phyloP scores from a whole-genome alignment of 2,329 filamentous ascomycete species.

The Zasmidium cellare region DNA sequence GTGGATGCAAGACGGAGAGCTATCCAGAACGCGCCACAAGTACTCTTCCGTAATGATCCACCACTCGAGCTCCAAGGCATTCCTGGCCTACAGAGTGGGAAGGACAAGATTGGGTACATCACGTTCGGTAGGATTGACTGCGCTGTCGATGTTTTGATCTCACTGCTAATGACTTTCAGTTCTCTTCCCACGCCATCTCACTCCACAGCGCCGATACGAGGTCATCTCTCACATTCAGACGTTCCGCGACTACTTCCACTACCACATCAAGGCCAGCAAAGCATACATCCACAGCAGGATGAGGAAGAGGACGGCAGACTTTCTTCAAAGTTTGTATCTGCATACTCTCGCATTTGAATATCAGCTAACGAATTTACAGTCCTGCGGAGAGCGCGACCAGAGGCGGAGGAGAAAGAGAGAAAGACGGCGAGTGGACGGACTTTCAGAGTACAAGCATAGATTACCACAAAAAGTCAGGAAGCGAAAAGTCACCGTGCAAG shows the following conservation, averaged over 20 bases:
- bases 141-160: not conserved
- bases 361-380: slow-evolving; percentile 55
- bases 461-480: not conserved
- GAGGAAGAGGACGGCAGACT: slow-evolving; percentile 95
- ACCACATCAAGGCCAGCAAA: slow-evolving; percentile 99
- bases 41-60: slow-evolving; percentile 91
- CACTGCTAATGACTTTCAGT: slow-evolving; percentile 54
- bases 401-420: slow-evolving; percentile 94
- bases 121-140: slow-evolving; percentile 74
- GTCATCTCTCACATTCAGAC: slow-evolving; percentile 99
- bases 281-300: slow-evolving; percentile 98
- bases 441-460: slow-evolving; percentile 65
- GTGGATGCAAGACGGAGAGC: slow-evolving; percentile 92
- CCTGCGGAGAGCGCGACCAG: slow-evolving; percentile 90
- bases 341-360: not conserved
- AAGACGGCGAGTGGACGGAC: slow-evolving; percentile 97
- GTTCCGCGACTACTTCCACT: slow-evolving; percentile 99
- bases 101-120: slow-evolving; percentile 91
- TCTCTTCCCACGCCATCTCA: slow-evolving; percentile 92
- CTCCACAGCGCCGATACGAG: slow-evolving; percentile 83
- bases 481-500: not conserved
- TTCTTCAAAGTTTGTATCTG: slow-evolving; percentile 76
- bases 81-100: slow-evolving; percentile 75
- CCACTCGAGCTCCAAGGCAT: slow-evolving; percentile 88
- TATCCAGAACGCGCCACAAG: slow-evolving; percentile 97